Evolutionary conservation across 2,329 filamentous ascomycete genomes (phyloP), one percentile per base, ranked within the genome.

Genomic region (Cordyceps cicadae): DNA sequence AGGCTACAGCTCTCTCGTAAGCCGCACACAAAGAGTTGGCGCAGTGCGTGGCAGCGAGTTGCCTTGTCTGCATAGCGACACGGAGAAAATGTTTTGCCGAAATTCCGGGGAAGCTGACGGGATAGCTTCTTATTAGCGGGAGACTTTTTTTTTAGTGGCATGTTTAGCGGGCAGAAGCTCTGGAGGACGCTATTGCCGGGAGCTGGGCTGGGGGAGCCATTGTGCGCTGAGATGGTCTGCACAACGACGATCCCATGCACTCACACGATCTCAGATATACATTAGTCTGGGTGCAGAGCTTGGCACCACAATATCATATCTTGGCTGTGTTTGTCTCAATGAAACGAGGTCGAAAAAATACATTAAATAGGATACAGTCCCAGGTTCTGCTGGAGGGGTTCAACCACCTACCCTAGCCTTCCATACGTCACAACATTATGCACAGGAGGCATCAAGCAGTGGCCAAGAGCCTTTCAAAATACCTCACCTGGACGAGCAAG

Each of bases 1-100:
- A 68, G 66, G 66, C 66, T 66, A 57, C 66, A 62, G 60, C 64
- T 60, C 56, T 66, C 66, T 67, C 66, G 66, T 67, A 67, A 68
- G 66, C 66, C 54, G 51, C 39, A 34, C 48, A 15, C 34, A 34
- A 34, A n/a, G 26, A 37, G 57, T 54, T 54, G 37, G 49, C 54
- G 50, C 46, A 52, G 46, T 59, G 59, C 60, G 59, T 59, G 54
- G 60, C 55, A 50, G 54, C 54, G 41, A 54, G 48, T 56, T 56
- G 61, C 57, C 60, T 60, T 56, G 45, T 34, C 53, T 43, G 57
- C 39, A 56, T 32, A 41, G 32, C 2, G 26, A 14, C 9, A 12
- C 62, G 65, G 65, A 63, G 45, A 4, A 60, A 54, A 15, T 11
- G 48, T 65, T 67, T 55, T 62, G 61, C 65, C 65, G 64, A n/a